phyloP scores from a whole-genome alignment of 2,329 filamentous ascomycete species.

The Fusarium circinatum region DNA sequence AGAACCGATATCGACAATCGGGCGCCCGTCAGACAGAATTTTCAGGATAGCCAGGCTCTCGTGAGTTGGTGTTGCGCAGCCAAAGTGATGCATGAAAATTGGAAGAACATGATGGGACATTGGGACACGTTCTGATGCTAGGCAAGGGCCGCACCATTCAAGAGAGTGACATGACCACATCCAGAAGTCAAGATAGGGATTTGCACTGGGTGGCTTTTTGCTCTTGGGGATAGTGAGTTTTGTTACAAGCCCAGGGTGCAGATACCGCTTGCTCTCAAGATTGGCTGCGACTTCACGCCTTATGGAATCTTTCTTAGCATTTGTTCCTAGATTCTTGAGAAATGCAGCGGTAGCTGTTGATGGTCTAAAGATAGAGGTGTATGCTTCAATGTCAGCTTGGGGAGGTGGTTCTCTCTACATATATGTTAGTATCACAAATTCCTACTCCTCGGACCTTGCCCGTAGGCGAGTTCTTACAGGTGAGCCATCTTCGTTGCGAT shows the following conservation, averaged over 20 bases:
- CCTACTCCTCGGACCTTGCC: neutral
- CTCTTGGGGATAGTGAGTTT: constrained; percentile 57
- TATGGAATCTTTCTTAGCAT: constrained; percentile 71
- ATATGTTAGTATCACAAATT: constrained; percentile 20
- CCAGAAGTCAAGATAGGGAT: constrained; percentile 77
- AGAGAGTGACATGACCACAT: constrained; percentile 71
- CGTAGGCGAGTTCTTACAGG: constrained; percentile 42
- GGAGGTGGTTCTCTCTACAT: constrained; percentile 59
- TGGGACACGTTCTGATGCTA: constrained; percentile 60
- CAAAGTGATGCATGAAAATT: constrained; percentile 82
- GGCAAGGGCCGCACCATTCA: constrained; percentile 72
- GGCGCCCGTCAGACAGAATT: constrained; percentile 61
- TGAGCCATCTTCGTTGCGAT: constrained; percentile 52
- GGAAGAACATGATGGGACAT: constrained; percentile 76
- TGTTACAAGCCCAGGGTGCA: constrained; percentile 56
- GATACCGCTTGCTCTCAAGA: constrained; percentile 62
- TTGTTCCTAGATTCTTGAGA: constrained; percentile 70
- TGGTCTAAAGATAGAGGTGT: constrained; percentile 73
- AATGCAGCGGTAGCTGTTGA: constrained; percentile 68
- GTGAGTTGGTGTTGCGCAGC: constrained; percentile 75
- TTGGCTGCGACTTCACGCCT: constrained; percentile 66
- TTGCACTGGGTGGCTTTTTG: constrained; percentile 59
- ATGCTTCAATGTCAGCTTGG: constrained; percentile 69
- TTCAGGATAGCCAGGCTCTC: constrained; percentile 71
- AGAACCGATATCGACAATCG: constrained; percentile 73